Evolutionary conservation across 23 red algal species (phyloP), one percentile per base, ranked within the genome.

Genomic region (Gracilariopsis chorda): DNA sequence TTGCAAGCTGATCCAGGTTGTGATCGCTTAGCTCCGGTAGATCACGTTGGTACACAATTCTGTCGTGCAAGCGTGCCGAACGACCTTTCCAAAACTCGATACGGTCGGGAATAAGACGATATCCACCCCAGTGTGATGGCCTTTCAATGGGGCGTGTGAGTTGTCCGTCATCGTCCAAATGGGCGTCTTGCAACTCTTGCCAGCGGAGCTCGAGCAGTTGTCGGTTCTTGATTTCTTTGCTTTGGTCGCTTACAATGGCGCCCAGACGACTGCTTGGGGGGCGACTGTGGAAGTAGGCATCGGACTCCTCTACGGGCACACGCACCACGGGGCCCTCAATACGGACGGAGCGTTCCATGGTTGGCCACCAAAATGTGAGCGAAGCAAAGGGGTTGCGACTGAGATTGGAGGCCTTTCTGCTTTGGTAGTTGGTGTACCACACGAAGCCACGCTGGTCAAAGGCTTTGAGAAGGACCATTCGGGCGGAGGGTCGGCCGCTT

Each of bases 41-140:
- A 20, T 60, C 16, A 42, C 72, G 92, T 33, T 65, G 58, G 51
- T 87, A 98, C 7, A 78, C 44, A 42, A 98, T 74, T 25, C 96
- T 80, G 73, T 98, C 96, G 43, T 98, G 96, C 35, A 98, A n/a
- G 21, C 96, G 60, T 21, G 87, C 91, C 34, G 77, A 46, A 30
- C 90, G 87, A 0, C 96, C 96, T 62, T 98, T 98, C 96, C 96
- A 98, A 82, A 98, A 98, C 81, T 98, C 96, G 29, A 98, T 70
- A 36, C 64, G 82, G 12, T 58, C 62, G 1, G 96, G 90, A 36
- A 58, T 28, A 14, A 98, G 85, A 10, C 85, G 58, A 52, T 82
- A 98, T 25, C 96, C 96, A 1, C 96, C 96, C 96, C 96, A 98
- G 30, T 92, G 79, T 1, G 92, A 39, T 51, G 96, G 96, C 24